phyloP scores from a whole-genome alignment of 176 grass and related monocot species.

The Areca catechu region DNA sequence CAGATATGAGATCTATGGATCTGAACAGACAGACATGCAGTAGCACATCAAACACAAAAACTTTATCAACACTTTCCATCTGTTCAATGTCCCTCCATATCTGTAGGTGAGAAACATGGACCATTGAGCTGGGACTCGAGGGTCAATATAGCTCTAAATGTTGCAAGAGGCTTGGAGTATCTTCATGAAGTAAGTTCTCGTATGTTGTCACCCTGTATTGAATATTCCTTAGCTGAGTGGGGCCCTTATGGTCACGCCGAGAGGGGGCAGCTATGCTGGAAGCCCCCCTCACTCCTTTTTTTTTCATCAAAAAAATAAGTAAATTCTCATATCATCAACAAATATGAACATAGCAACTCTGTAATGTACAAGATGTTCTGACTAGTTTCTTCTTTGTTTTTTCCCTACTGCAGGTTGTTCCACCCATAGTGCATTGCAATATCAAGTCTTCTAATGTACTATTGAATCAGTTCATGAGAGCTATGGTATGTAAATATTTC shows the following conservation, averaged over 20 bases:
- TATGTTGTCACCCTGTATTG: no score
- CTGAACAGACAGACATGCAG: no score
- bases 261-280: no score
- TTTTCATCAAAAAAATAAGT: no score
- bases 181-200: conserved; percentile 72
- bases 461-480: conserved; percentile 79
- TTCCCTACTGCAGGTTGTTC: conserved; percentile 61
- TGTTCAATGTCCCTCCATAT: background rate
- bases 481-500: conserved; percentile 50
- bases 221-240: no score
- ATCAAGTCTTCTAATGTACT: conserved; percentile 92
- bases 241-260: no score
- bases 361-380: background rate
- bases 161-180: conserved; percentile 86
- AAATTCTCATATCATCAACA: conserved; percentile 21
- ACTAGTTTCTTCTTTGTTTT: conserved; percentile 18
- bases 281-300: no score
- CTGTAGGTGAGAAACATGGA: conserved; percentile 53
- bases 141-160: conserved; percentile 88
- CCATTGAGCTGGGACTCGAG: conserved; percentile 71
- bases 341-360: background rate
- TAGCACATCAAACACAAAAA: no score
- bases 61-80: background rate
- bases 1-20: background rate
- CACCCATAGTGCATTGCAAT: conserved; percentile 78